Evolutionary conservation across 208 protist species (phyloP).

Genomic region (Leishmania braziliensis): DNA sequence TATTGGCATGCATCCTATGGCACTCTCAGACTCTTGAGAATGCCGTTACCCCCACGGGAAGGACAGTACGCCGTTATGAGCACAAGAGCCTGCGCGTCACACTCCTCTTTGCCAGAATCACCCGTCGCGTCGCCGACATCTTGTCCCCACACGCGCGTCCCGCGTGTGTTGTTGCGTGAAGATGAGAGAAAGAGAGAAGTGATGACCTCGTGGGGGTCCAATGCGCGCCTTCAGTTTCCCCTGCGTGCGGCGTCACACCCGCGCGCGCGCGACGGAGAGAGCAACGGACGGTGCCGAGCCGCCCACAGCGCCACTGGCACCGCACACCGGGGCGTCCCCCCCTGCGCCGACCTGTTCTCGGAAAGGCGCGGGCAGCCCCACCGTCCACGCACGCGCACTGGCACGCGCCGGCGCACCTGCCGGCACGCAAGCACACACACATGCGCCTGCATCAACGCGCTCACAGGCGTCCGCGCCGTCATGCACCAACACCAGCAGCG

Average conservation of each 20-base stretch:
- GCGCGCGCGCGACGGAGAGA: constrained; percentile 11
- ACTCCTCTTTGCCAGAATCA: neutral
- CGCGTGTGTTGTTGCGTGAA: neutral
- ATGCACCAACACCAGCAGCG: constrained; percentile 10
- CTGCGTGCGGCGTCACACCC: constrained; percentile 27
- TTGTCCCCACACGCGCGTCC: neutral
- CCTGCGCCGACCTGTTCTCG: constrained; percentile 10
- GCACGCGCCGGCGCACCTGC: constrained; percentile 7
- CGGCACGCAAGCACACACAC: constrained; percentile 6
- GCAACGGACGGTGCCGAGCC: constrained; percentile 29
- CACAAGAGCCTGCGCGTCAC: neutral
- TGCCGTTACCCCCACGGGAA: neutral
- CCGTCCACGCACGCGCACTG: constrained; percentile 20
- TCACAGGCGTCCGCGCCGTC: constrained; percentile 7
- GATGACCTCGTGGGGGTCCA: constrained; percentile 27
- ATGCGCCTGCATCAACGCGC: constrained; percentile 4
- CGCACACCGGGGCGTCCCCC: constrained; percentile 12
- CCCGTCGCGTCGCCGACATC: constrained; percentile 2
- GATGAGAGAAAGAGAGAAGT: constrained; percentile 19
- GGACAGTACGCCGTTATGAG: neutral
- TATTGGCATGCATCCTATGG: neutral
- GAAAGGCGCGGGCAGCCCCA: constrained; percentile 20
- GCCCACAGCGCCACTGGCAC: constrained; percentile 29
- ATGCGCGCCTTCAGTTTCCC: constrained; percentile 8
- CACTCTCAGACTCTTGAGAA: neutral